Evolutionary conservation across 257 asterid species (phyloP).

Genomic region (Handroanthus guayacan): DNA sequence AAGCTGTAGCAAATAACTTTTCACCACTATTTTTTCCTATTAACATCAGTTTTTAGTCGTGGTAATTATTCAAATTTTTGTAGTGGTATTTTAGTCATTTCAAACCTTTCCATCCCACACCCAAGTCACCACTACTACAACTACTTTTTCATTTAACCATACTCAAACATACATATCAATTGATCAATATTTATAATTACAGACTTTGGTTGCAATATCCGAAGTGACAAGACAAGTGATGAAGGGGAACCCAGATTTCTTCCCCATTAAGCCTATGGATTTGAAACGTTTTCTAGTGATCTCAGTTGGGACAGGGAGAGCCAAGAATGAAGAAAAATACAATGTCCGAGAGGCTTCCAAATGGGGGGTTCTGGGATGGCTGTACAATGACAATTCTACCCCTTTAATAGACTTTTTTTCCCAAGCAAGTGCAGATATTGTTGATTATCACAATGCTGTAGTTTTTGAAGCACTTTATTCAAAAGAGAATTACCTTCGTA

Average conservation of each 20-base stretch:
- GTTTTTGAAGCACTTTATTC: constrained; percentile 63
- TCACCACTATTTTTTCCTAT: too few species aligned
- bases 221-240: constrained; percentile 52
- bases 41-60: too few species aligned
- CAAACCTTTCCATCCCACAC: too few species aligned
- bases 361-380: constrained; percentile 74
- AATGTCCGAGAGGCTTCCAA: constrained; percentile 49
- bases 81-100: too few species aligned
- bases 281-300: constrained; percentile 56
- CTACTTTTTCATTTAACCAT: too few species aligned
- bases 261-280: constrained; percentile 51
- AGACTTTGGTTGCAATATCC: constrained; percentile 63
- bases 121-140: too few species aligned
- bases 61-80: too few species aligned
- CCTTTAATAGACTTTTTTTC: constrained; percentile 49
- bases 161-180: too few species aligned
- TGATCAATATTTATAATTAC: background rate
- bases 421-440: constrained; percentile 64
- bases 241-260: constrained; percentile 44
- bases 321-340: constrained; percentile 46
- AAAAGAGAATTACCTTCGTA: constrained; percentile 60
- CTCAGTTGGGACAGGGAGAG: constrained; percentile 66
- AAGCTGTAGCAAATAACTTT: too few species aligned
- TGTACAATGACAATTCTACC: constrained; percentile 38
- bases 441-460: constrained; percentile 57